phyloP scores from a whole-genome alignment of 805 yeast species.

The Candida odintsovae region DNA sequence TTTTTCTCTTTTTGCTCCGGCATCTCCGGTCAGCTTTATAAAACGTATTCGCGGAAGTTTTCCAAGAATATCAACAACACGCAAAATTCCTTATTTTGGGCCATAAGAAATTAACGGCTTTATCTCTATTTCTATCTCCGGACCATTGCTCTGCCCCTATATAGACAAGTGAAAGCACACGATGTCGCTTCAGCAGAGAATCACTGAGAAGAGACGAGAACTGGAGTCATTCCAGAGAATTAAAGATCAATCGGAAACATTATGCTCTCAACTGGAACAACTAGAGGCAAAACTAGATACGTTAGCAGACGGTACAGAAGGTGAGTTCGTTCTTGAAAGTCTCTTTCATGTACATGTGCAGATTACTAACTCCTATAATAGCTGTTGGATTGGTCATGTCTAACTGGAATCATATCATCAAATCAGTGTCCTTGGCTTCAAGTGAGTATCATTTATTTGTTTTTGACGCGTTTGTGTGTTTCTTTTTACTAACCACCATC shows the following conservation, averaged over 20 bases:
- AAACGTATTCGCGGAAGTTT: neutral
- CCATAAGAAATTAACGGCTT: too few species aligned
- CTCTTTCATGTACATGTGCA: too few species aligned
- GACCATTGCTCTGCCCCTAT: too few species aligned
- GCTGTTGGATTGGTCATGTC: slow-evolving; percentile 53
- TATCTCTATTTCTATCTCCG: too few species aligned
- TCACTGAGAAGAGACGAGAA: slow-evolving; percentile 43
- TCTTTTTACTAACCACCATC: slow-evolving; percentile 6
- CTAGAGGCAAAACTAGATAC: slow-evolving; percentile 43
- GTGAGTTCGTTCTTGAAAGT: slow-evolving; percentile 13
- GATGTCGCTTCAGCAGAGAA: slow-evolving; percentile 26
- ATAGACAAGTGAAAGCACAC: too few species aligned
- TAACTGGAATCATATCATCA: slow-evolving; percentile 60
- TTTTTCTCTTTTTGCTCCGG: too few species aligned
- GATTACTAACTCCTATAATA: slow-evolving; percentile 10
- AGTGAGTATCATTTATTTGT: slow-evolving; percentile 13
- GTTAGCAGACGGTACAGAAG: slow-evolving; percentile 47
- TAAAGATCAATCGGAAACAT: slow-evolving; percentile 36
- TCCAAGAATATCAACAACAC: neutral
- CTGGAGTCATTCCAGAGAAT: slow-evolving; percentile 44
- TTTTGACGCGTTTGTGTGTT: neutral
- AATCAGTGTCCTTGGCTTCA: slow-evolving; percentile 55
- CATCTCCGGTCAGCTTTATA: too few species aligned
- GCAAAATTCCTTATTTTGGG: too few species aligned
- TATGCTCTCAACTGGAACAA: slow-evolving; percentile 42